Evolutionary conservation across 2,329 filamentous ascomycete species (phyloP).

Genomic region (Cyphellophora attinorum): DNA sequence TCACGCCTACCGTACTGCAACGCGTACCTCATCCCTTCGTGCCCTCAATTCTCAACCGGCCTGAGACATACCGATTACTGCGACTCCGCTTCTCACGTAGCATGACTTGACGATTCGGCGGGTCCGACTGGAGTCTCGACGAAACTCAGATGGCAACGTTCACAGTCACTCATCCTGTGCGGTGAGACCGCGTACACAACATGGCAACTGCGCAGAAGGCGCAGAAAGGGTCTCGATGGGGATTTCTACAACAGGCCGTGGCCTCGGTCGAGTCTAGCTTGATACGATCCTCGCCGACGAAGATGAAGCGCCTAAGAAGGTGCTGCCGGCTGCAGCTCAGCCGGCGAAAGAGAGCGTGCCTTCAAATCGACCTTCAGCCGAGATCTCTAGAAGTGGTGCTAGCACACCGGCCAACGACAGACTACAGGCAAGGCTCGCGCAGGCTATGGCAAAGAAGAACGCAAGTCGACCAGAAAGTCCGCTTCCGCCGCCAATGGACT

Average conservation of each 20-base stretch:
- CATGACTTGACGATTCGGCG: too few species aligned
- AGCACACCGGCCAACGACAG: constrained; percentile 64
- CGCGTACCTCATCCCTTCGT: too few species aligned
- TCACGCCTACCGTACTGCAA: too few species aligned
- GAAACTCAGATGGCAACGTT: too few species aligned
- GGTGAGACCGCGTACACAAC: too few species aligned
- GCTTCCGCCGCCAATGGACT: constrained; percentile 40
- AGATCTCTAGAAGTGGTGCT: constrained; percentile 54
- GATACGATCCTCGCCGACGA: constrained; percentile 86
- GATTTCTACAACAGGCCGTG: constrained; percentile 80
- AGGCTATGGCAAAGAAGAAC: constrained; percentile 69
- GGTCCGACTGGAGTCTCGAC: too few species aligned
- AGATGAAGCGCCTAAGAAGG: background rate
- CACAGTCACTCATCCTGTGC: too few species aligned
- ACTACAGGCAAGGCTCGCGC: constrained; percentile 79
- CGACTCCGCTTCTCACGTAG: too few species aligned
- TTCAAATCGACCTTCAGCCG: constrained; percentile 12
- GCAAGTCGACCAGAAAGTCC: constrained; percentile 36
- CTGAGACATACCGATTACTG: too few species aligned
- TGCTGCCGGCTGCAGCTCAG: constrained; percentile 14
- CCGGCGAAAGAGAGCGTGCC: constrained; percentile 27
- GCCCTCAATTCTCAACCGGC: too few species aligned
- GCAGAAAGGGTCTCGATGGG: constrained; percentile 56
- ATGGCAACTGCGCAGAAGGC: constrained; percentile 20
- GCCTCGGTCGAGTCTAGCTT: constrained; percentile 88